Evolutionary conservation across 2,329 filamentous ascomycete species (phyloP).

Genomic region (Sporothrix phasma): DNA sequence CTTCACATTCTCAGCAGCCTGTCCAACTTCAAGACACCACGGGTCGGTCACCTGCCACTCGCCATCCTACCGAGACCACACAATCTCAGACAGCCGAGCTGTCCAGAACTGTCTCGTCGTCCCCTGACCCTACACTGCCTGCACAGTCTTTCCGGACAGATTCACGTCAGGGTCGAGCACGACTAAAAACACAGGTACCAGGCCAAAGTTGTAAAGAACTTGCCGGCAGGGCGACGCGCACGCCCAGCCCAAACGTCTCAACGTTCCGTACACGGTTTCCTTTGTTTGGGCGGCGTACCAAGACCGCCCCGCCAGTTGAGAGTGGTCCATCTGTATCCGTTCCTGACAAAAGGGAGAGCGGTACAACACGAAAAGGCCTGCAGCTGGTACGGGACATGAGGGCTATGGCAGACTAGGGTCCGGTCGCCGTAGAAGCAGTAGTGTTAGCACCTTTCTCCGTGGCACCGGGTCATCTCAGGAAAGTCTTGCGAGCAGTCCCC

Average conservation of each 20-base stretch:
- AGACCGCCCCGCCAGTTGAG: slow-evolving; percentile 44
- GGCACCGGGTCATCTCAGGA: slow-evolving; percentile 42
- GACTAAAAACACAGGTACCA: neutral
- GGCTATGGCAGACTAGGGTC: slow-evolving; percentile 61
- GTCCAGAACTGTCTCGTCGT: neutral
- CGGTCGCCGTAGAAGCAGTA: slow-evolving; percentile 53
- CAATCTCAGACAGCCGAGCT: neutral
- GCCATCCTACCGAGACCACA: neutral
- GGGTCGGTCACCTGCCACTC: slow-evolving; percentile 11
- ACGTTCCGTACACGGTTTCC: slow-evolving; percentile 59
- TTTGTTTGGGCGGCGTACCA: slow-evolving; percentile 65
- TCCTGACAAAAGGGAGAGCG: slow-evolving; percentile 48
- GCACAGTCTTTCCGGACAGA: slow-evolving; percentile 15
- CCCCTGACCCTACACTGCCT: slow-evolving; percentile 11
- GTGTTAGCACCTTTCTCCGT: slow-evolving; percentile 38
- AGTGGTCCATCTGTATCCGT: slow-evolving; percentile 31
- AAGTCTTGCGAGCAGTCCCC: slow-evolving; percentile 33
- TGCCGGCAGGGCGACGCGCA: slow-evolving; percentile 26
- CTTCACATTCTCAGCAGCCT: slow-evolving; percentile 24
- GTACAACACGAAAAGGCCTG: slow-evolving; percentile 62
- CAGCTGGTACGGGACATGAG: slow-evolving; percentile 90
- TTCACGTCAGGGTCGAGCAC: neutral
- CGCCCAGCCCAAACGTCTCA: slow-evolving; percentile 46
- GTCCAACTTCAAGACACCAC: slow-evolving; percentile 22
- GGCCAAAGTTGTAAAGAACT: slow-evolving; percentile 6